Conservation (phyloP, 371 early-diverging fungal species). For the Mortierella sp. region DNA sequence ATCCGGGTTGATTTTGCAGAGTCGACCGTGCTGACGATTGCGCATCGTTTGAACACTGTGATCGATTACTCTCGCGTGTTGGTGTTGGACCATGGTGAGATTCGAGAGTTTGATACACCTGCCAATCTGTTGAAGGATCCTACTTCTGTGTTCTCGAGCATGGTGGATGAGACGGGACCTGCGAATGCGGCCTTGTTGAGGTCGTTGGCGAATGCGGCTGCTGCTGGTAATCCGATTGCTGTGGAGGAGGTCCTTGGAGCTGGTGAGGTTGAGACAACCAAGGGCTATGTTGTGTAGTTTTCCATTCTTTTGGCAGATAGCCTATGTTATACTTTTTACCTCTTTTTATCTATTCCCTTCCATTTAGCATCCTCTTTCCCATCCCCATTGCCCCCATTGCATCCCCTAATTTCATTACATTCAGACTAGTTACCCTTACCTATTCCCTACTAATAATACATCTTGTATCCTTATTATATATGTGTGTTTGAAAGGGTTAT, state of each 20-base stretch:
- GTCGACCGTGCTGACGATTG: slow-evolving; percentile 68
- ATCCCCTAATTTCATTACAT: background rate
- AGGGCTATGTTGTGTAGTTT: slow-evolving; percentile 24
- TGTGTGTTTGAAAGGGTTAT: background rate
- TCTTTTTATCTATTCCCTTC: background rate
- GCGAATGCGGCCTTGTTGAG: slow-evolving; percentile 56
- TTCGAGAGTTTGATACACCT: slow-evolving; percentile 76
- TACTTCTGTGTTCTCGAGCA: slow-evolving; percentile 61
- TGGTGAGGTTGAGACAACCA: background rate
- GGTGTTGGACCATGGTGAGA: slow-evolving; percentile 76
- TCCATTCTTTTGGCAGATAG: too few relatives aligned
- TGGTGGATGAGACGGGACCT: slow-evolving; percentile 66
- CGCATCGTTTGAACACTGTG: slow-evolving; percentile 74
- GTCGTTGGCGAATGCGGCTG: slow-evolving; percentile 47
- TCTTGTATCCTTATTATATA: background rate
- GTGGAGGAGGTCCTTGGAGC: slow-evolving; percentile 46
- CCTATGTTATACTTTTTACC: background rate
- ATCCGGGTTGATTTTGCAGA: slow-evolving; percentile 73
- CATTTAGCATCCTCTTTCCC: background rate
- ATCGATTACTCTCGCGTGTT: slow-evolving; percentile 79
- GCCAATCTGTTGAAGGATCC: slow-evolving; percentile 55
- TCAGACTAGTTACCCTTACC: background rate
- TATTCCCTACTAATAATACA: background rate
- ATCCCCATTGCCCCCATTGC: background rate
- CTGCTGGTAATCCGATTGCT: slow-evolving; percentile 37